phyloP scores from a whole-genome alignment of 164 flowering plant genomes.

The Sedum album region DNA sequence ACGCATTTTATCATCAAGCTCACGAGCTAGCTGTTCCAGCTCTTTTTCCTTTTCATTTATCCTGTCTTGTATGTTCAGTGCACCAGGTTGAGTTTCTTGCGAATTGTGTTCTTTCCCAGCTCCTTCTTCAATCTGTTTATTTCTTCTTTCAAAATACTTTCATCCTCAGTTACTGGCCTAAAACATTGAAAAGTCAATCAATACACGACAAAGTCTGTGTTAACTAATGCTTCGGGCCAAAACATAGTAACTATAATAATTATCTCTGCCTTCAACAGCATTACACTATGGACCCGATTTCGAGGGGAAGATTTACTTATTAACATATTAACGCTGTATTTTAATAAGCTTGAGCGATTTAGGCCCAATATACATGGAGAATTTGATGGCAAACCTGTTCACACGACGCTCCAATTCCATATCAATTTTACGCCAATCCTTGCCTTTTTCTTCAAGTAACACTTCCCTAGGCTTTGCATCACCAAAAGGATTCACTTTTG shows the following conservation, averaged over 20 bases:
- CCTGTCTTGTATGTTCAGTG: constrained; percentile 21
- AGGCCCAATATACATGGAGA: neutral
- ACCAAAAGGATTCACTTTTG: constrained; percentile 72
- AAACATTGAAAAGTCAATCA: constrained; percentile 7
- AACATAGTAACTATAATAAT: too few relatives aligned
- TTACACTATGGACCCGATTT: too few relatives aligned
- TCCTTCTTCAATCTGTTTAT: constrained; percentile 37
- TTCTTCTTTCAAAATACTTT: constrained; percentile 60
- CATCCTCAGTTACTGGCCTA: constrained; percentile 77
- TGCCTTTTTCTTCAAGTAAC: constrained; percentile 59
- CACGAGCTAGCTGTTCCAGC: constrained; percentile 42
- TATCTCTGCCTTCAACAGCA: neutral
- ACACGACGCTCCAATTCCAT: constrained; percentile 67
- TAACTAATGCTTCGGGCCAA: too few relatives aligned
- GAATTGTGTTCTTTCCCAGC: constrained; percentile 22
- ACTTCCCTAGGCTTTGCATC: constrained; percentile 91
- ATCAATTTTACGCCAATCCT: constrained; percentile 92
- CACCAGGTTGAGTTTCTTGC: constrained; percentile 24
- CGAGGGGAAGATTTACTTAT: too few relatives aligned
- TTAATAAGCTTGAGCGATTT: too few relatives aligned
- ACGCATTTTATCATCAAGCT: constrained; percentile 36
- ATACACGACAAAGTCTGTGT: too few relatives aligned
- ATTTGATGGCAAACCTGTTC: constrained; percentile 40
- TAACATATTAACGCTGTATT: too few relatives aligned
- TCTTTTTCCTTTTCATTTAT: constrained; percentile 43